Evolutionary conservation across 805 yeast genomes (phyloP).

Genomic region (Grigorovia transvaalensis): DNA sequence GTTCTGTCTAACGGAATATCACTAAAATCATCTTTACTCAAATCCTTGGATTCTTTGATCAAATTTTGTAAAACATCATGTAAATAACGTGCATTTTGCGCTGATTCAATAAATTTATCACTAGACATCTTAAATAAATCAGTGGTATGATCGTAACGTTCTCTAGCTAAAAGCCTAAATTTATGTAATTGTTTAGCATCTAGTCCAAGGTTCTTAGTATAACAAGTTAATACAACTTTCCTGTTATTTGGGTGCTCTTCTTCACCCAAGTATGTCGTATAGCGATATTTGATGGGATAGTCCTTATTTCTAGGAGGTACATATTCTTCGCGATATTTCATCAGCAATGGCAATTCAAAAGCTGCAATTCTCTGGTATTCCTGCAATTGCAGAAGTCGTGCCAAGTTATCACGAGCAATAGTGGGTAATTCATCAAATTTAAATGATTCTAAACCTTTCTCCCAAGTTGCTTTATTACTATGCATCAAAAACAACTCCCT

Average conservation of each 20-base stretch:
- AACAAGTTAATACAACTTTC: constrained; percentile 53
- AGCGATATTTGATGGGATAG: constrained; percentile 56
- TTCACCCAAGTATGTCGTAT: constrained; percentile 67
- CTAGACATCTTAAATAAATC: constrained; percentile 57
- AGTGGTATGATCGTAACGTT: constrained; percentile 55
- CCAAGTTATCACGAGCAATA: constrained; percentile 59
- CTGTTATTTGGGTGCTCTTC: constrained; percentile 40
- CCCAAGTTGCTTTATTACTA: constrained; percentile 1
- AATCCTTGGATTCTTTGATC: constrained; percentile 53
- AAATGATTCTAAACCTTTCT: constrained; percentile 27
- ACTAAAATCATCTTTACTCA: constrained; percentile 44
- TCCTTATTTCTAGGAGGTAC: constrained; percentile 34
- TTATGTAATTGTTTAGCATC: constrained; percentile 50
- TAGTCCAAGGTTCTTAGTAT: constrained; percentile 45
- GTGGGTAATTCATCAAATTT: constrained; percentile 58
- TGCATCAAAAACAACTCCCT: not conserved
- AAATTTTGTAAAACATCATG: constrained; percentile 54
- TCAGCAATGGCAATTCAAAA: constrained; percentile 79
- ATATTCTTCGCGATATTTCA: constrained; percentile 65
- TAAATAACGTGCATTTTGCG: constrained; percentile 74
- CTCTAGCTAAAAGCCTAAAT: constrained; percentile 67
- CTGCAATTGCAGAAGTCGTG: constrained; percentile 64
- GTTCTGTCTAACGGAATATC: constrained; percentile 79
- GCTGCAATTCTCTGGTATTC: constrained; percentile 77
- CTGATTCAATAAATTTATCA: constrained; percentile 58